Evolutionary conservation across 1,284 basidiomycete species (phyloP).

Genomic region (Tilletia setariae): DNA sequence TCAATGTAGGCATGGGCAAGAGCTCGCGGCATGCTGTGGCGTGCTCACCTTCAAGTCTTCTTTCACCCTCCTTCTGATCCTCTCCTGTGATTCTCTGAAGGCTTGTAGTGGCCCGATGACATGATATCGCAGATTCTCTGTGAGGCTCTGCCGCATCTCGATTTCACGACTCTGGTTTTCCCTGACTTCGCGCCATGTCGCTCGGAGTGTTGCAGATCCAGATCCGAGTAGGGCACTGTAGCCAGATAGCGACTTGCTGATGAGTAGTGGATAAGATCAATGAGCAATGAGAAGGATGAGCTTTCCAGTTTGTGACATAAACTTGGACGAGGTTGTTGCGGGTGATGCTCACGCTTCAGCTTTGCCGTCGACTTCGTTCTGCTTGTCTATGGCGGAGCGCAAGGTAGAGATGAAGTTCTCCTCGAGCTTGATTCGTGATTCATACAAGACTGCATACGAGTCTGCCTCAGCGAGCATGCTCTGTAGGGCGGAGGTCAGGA

Average conservation of each 20-base stretch:
- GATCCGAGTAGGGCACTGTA: neutral
- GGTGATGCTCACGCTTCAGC: conserved; percentile 33
- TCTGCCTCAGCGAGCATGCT: conserved; percentile 42
- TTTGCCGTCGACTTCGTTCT: conserved; percentile 44
- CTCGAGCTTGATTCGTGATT: conserved; percentile 44
- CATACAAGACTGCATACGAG: conserved; percentile 41
- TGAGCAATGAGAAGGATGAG: neutral
- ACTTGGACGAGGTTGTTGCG: neutral
- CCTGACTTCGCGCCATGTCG: conserved; percentile 39
- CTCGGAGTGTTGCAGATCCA: conserved; percentile 20
- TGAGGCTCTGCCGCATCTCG: conserved; percentile 37
- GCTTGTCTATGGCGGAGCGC: conserved; percentile 31
- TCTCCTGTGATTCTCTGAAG: conserved; percentile 39
- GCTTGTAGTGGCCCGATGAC: conserved; percentile 42
- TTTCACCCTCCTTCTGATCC: conserved; percentile 20
- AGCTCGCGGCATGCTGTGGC: neutral
- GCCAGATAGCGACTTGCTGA: neutral
- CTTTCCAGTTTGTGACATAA: no score
- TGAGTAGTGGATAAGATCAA: neutral
- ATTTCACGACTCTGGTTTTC: conserved; percentile 41
- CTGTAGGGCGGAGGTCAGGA: conserved; percentile 40
- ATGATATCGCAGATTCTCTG: conserved; percentile 33
- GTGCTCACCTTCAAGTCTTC: conserved; percentile 18
- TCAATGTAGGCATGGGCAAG: neutral
- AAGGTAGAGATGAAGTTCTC: conserved; percentile 45